Conservation (phyloP, 2,329 filamentous ascomycete species). For the Fusarium xyrophilum region DNA sequence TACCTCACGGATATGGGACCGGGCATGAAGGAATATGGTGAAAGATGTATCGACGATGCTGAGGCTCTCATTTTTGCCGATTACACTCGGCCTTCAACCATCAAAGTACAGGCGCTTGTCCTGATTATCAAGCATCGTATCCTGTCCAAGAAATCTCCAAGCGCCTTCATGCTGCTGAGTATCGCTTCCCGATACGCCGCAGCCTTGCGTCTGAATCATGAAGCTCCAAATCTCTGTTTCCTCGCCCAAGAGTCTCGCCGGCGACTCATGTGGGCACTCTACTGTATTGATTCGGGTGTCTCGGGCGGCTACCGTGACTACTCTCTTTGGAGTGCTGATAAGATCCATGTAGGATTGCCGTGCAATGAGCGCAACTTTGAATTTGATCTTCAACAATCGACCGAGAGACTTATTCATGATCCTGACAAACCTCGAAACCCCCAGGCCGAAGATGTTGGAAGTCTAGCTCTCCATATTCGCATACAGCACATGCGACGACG, state of each 20-base stretch:
- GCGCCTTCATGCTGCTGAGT: slow-evolving; percentile 54
- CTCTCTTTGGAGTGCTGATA: slow-evolving; percentile 52
- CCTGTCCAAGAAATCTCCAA: slow-evolving; percentile 52
- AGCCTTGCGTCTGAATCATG: slow-evolving; percentile 53
- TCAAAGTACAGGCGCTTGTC: slow-evolving; percentile 59
- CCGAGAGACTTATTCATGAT: slow-evolving; percentile 58
- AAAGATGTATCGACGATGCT: slow-evolving; percentile 62
- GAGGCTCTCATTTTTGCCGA: slow-evolving; percentile 60
- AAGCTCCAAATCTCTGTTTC: slow-evolving; percentile 50
- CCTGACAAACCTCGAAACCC: slow-evolving; percentile 48
- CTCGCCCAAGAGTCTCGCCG: slow-evolving; percentile 53
- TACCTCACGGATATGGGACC: slow-evolving; percentile 62
- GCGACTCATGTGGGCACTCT: slow-evolving; percentile 54
- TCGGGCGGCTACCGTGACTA: slow-evolving; percentile 55
- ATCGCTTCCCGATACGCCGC: slow-evolving; percentile 53
- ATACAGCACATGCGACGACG: slow-evolving; percentile 62
- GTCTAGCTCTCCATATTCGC: slow-evolving; percentile 62
- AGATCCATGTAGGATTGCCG: slow-evolving; percentile 52
- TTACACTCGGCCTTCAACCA: slow-evolving; percentile 62
- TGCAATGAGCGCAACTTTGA: slow-evolving; percentile 58
- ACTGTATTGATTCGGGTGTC: slow-evolving; percentile 52
- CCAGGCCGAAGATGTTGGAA: slow-evolving; percentile 60
- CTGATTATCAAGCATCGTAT: slow-evolving; percentile 55
- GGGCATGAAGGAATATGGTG: slow-evolving; percentile 59
- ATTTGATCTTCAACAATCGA: slow-evolving; percentile 63